Conservation (phyloP, 2,329 filamentous ascomycete species). For the Ilyonectria destructans region DNA sequence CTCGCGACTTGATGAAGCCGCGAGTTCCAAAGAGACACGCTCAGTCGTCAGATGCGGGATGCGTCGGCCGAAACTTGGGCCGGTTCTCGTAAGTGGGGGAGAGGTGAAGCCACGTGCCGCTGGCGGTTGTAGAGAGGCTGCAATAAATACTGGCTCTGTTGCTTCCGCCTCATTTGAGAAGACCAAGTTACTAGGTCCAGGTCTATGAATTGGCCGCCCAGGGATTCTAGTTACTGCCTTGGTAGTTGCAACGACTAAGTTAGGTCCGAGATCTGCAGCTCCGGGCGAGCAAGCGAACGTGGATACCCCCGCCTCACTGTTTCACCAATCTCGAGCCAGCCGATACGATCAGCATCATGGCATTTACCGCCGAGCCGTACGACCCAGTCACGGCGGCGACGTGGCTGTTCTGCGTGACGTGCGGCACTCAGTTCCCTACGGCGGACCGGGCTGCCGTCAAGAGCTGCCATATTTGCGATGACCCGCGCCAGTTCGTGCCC, state of each 20-base stretch:
- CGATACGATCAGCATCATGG: slow-evolving; percentile 28
- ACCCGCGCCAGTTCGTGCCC: slow-evolving; percentile 80
- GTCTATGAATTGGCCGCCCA: not conserved
- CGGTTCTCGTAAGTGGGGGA: slow-evolving; percentile 7
- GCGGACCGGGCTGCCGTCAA: slow-evolving; percentile 63
- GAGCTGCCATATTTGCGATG: slow-evolving; percentile 81
- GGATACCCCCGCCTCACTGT: slow-evolving; percentile 26
- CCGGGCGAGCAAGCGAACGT: not conserved
- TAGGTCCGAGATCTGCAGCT: not conserved
- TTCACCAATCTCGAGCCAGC: not conserved
- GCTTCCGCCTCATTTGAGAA: slow-evolving; percentile 1
- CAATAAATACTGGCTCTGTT: slow-evolving; percentile 10
- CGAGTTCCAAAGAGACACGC: not conserved
- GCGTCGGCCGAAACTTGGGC: slow-evolving; percentile 1
- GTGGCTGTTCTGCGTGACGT: slow-evolving; percentile 75
- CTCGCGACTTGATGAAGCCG: not conserved
- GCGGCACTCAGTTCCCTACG: slow-evolving; percentile 76
- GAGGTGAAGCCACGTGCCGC: not conserved
- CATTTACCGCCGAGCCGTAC: slow-evolving; percentile 42
- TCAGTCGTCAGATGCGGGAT: not conserved
- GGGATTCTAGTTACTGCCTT: not conserved
- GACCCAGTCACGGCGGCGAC: slow-evolving; percentile 39
- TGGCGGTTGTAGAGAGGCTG: not conserved
- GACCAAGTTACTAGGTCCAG: not conserved
- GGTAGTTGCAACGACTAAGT: not conserved